These are phyloP conservation scores for Melocanna baccifera DNA, from an alignment of 176 grass and related monocot genomes.

Conservation along the genomic window DNA sequence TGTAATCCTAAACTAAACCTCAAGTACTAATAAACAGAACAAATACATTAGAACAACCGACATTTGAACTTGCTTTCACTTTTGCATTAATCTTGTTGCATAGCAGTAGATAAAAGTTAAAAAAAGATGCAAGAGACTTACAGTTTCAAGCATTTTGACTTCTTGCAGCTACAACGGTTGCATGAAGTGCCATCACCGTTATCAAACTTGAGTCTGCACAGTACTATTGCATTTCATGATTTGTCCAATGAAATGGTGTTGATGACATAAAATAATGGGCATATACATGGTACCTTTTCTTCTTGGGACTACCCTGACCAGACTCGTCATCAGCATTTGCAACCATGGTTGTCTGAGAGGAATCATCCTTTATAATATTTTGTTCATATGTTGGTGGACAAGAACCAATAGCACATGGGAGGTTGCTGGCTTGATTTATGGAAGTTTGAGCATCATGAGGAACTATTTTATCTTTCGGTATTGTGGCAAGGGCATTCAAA, in stretches of 20 bases:
- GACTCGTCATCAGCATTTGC: slow-evolving; percentile 23
- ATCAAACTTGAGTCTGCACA: slow-evolving; percentile 69
- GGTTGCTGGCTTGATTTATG: slow-evolving; percentile 45
- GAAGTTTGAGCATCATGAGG: slow-evolving; percentile 25
- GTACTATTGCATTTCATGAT: slow-evolving; percentile 33
- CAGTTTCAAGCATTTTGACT: slow-evolving; percentile 99
- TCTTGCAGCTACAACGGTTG: slow-evolving; percentile 98
- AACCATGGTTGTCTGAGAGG: slow-evolving; percentile 22
- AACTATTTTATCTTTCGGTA: slow-evolving; percentile 60
- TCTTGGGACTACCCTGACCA: slow-evolving; percentile 72
- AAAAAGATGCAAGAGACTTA: slow-evolving; percentile 28
- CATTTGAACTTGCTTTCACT: background rate
- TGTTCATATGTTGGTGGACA: slow-evolving; percentile 35
- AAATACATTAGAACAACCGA: slow-evolving; percentile 12
- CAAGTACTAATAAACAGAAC: background rate
- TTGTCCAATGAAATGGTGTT: slow-evolving; percentile 29
- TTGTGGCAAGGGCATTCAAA: slow-evolving; percentile 77
- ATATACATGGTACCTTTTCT: slow-evolving; percentile 66
- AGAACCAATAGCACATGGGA: slow-evolving; percentile 28
- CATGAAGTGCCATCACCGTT: slow-evolving; percentile 67
- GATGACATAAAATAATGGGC: slow-evolving; percentile 19
- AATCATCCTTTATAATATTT: slow-evolving; percentile 36
- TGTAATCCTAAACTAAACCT: background rate
- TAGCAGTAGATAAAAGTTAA: background rate
- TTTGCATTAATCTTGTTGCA: slow-evolving; percentile 21